Percentiles rank a stretch among this genome's conserved stretches.
Conservation (phyloP, 2,329 filamentous ascomycete genomes). For the Neonectria neomacrospora region DNA sequence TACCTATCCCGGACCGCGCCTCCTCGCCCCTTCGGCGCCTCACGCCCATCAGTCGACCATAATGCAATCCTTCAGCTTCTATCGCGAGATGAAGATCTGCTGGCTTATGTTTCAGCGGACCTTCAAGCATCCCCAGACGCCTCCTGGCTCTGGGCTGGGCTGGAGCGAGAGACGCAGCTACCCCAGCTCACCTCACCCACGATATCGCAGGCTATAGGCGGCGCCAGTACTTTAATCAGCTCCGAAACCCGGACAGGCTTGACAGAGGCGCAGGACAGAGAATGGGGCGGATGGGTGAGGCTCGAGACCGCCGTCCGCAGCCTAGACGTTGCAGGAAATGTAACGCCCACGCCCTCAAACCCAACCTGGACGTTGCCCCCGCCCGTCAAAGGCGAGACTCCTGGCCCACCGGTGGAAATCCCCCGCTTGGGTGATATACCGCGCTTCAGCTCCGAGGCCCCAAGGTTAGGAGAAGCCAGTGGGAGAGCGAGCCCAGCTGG, state of each 20-base stretch:
- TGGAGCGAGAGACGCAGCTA: conserved; percentile 60
- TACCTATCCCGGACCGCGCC: conserved; percentile 52
- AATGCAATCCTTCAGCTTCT: conserved; percentile 48
- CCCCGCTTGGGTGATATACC: conserved; percentile 46
- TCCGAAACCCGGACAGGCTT: conserved; percentile 63
- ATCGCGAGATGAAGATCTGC: conserved; percentile 81
- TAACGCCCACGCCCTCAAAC: conserved; percentile 48
- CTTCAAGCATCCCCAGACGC: conserved; percentile 81
- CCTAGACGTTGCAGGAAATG: conserved; percentile 42
- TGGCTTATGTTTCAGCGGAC: conserved; percentile 88
- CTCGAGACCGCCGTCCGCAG: conserved; percentile 65
- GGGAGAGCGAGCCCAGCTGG: conserved; percentile 45
- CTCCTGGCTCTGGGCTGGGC: conserved; percentile 84
- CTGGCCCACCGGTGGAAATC: conserved; percentile 42
- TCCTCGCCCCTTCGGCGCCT: conserved; percentile 45
- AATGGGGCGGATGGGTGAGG: conserved; percentile 85
- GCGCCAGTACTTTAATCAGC: conserved; percentile 55
- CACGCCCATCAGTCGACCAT: conserved; percentile 48
- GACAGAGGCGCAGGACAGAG: conserved; percentile 66
- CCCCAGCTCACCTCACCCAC: conserved; percentile 36
- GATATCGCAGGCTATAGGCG: conserved; percentile 35
- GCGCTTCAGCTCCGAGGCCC: conserved; percentile 44
- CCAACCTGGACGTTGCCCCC: conserved; percentile 50
- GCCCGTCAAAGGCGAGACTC: conserved; percentile 51
- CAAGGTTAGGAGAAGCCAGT: conserved; percentile 41